phyloP scores from a whole-genome alignment of 768 basidiomycete species.

The Trametes cubensis region DNA sequence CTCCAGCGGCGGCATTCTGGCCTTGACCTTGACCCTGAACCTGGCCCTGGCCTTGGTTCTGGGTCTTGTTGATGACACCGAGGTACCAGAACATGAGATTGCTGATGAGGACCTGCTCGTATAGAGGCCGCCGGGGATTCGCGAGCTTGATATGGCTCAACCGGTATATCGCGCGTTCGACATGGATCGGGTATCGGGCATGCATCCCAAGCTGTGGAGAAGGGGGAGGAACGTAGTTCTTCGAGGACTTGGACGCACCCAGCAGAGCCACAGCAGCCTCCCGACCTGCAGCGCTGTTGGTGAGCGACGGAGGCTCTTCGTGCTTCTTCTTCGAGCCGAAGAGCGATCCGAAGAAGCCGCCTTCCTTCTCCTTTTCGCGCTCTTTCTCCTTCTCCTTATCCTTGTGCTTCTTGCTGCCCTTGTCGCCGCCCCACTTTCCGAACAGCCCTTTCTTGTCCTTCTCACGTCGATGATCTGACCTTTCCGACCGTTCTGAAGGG shows the following conservation, averaged over 20 bases:
- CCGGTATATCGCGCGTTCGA: conserved; percentile 96
- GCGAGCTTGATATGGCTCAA: conserved; percentile 98
- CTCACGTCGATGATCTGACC: conserved; percentile 39
- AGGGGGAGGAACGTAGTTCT: conserved; percentile 59
- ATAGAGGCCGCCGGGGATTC: conserved; percentile 92
- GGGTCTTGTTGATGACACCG: conserved; percentile 93
- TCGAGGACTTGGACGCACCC: conserved; percentile 81
- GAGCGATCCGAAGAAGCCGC: conserved; percentile 88
- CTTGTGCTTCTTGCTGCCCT: conserved; percentile 58
- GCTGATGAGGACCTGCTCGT: conserved; percentile 93
- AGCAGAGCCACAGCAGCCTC: conserved; percentile 88
- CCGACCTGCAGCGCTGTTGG: conserved; percentile 56
- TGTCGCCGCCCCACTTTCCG: conserved; percentile 69
- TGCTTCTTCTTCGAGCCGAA: conserved; percentile 90
- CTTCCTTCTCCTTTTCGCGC: conserved; percentile 69
- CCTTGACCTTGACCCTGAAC: conserved; percentile 35
- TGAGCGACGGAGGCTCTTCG: conserved; percentile 55
- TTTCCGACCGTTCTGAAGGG: conserved; percentile 14
- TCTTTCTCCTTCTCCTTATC: conserved; percentile 54
- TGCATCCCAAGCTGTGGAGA: conserved; percentile 59
- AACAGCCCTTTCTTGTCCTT: conserved; percentile 75
- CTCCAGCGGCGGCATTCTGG: conserved; percentile 34
- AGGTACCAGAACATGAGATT: conserved; percentile 99
- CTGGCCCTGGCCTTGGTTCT: conserved; percentile 27
- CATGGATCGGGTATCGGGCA: conserved; percentile 95